phyloP scores from a whole-genome alignment of 768 basidiomycete species.

The Amanita rimosa region DNA sequence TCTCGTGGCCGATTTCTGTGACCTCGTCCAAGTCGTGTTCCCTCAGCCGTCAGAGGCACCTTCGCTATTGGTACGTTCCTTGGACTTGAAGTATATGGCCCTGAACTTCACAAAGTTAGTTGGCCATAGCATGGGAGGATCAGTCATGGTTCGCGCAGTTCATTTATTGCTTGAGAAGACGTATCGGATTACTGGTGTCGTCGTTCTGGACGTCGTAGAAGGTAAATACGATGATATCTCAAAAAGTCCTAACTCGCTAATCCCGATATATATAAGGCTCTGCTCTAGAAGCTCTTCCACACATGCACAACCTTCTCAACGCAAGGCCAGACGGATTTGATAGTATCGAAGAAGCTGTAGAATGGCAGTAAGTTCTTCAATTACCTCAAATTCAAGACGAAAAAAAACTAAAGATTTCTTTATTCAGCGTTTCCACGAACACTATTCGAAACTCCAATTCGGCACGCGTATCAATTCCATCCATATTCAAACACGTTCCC shows the following conservation, averaged over 20 bases:
- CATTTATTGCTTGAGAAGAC: conserved; percentile 53
- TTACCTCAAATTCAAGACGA: background rate
- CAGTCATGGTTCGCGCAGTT: conserved; percentile 68
- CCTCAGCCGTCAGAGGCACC: conserved; percentile 54
- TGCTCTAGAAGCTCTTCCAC: conserved; percentile 84
- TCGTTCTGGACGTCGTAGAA: conserved; percentile 84
- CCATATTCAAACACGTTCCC: conserved; percentile 48
- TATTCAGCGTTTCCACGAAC: conserved; percentile 58
- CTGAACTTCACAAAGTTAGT: conserved; percentile 41
- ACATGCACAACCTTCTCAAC: conserved; percentile 84
- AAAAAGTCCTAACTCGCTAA: background rate
- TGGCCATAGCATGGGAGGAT: conserved; percentile 96
- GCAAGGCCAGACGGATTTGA: conserved; percentile 80
- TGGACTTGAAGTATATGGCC: background rate
- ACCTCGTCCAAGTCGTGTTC: conserved; percentile 57
- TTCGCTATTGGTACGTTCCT: conserved; percentile 52
- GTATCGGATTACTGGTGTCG: conserved; percentile 67
- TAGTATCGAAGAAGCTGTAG: conserved; percentile 74
- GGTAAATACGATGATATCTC: conserved; percentile 28
- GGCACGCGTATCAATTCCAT: conserved; percentile 83
- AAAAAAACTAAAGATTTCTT: background rate
- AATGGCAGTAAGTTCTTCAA: conserved; percentile 81
- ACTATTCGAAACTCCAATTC: conserved; percentile 75
- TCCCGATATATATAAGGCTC: conserved; percentile 44
- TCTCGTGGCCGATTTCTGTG: conserved; percentile 65